Percentiles rank a stretch among this genome's conserved stretches.
These are phyloP conservation scores for Phytophthora litchii DNA, from an alignment of 352 stramenopile species.

Conservation along the genomic window DNA sequence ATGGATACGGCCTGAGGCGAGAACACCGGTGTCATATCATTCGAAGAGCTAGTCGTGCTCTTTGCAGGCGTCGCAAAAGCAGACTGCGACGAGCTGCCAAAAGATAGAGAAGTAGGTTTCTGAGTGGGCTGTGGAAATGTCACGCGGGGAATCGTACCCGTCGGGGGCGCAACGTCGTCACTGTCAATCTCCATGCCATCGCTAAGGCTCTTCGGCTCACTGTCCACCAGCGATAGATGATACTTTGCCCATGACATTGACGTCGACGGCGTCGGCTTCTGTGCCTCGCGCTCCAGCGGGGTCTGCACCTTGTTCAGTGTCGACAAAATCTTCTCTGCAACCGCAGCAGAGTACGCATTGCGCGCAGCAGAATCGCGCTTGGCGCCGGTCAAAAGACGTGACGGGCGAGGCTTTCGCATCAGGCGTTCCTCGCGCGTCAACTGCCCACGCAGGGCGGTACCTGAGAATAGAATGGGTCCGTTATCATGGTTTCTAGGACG, in stretches of 20 bases:
- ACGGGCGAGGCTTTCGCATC: slow-evolving; percentile 64
- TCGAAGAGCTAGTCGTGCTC: slow-evolving; percentile 7
- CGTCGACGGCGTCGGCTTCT: slow-evolving; percentile 77
- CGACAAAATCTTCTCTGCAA: slow-evolving; percentile 80
- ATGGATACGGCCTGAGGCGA: slow-evolving; percentile 45
- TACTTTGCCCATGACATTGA: slow-evolving; percentile 89
- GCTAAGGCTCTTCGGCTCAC: slow-evolving; percentile 20
- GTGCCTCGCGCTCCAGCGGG: slow-evolving; percentile 69
- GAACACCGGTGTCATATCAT: slow-evolving; percentile 26
- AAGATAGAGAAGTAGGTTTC: slow-evolving; percentile 12
- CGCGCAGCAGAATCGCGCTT: slow-evolving; percentile 60
- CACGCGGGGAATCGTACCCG: slow-evolving; percentile 53
- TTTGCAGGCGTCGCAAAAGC: slow-evolving; percentile 28
- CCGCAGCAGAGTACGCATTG: slow-evolving; percentile 75
- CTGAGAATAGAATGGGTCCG: slow-evolving; percentile 46
- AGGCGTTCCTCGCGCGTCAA: slow-evolving; percentile 60
- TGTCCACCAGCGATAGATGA: slow-evolving; percentile 63
- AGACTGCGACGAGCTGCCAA: slow-evolving; percentile 10
- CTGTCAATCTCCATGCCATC: slow-evolving; percentile 37
- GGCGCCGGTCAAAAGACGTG: slow-evolving; percentile 71
- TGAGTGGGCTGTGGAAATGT: slow-evolving; percentile 34
- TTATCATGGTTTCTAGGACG: slow-evolving; percentile 48
- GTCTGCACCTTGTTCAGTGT: slow-evolving; percentile 86
- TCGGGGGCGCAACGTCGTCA: slow-evolving; percentile 60
- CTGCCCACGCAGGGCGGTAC: slow-evolving; percentile 36